Evolutionary conservation across 2,329 filamentous ascomycete species (phyloP).

Genomic region (Pleomassaria siparia): DNA sequence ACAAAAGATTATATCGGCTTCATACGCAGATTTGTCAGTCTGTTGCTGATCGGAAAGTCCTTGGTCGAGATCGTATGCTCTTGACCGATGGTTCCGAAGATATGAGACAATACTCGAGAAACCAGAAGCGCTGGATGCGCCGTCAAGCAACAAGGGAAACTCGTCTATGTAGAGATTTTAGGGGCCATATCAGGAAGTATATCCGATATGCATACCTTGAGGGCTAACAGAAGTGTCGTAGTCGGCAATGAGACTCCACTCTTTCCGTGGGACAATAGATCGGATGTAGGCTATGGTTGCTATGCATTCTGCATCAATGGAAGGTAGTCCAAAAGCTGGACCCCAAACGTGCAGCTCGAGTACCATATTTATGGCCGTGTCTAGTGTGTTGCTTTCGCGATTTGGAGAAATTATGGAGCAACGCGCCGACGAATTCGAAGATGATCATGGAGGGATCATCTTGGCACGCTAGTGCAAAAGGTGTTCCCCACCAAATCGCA

Average conservation of each 20-base stretch:
- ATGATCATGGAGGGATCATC: too few species aligned
- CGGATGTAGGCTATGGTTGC: slow-evolving; percentile 78
- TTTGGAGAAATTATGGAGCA: too few species aligned
- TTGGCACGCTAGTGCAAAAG: neutral
- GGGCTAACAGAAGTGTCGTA: slow-evolving; percentile 70
- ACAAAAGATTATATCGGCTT: neutral
- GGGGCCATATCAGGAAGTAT: neutral
- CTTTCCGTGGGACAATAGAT: slow-evolving; percentile 57
- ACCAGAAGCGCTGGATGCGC: slow-evolving; percentile 58
- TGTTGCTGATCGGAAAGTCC: slow-evolving; percentile 31
- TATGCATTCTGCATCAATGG: slow-evolving; percentile 88
- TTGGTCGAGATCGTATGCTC: slow-evolving; percentile 32
- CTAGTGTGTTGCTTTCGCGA: neutral
- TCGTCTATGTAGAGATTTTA: slow-evolving; percentile 47
- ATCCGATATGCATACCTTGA: slow-evolving; percentile 46
- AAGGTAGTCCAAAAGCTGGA: slow-evolving; percentile 82
- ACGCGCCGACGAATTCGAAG: too few species aligned
- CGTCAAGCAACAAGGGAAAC: slow-evolving; percentile 60
- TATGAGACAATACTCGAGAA: slow-evolving; percentile 64
- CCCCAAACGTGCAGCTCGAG: slow-evolving; percentile 88
- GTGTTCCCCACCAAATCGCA: neutral
- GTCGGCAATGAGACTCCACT: slow-evolving; percentile 44
- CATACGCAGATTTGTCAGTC: slow-evolving; percentile 47
- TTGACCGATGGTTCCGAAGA: slow-evolving; percentile 43
- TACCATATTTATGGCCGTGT: slow-evolving; percentile 45